These are phyloP conservation scores for Poteriospumella lacustris DNA, from an alignment of 108 stramenopile species.

Conservation along the genomic window DNA sequence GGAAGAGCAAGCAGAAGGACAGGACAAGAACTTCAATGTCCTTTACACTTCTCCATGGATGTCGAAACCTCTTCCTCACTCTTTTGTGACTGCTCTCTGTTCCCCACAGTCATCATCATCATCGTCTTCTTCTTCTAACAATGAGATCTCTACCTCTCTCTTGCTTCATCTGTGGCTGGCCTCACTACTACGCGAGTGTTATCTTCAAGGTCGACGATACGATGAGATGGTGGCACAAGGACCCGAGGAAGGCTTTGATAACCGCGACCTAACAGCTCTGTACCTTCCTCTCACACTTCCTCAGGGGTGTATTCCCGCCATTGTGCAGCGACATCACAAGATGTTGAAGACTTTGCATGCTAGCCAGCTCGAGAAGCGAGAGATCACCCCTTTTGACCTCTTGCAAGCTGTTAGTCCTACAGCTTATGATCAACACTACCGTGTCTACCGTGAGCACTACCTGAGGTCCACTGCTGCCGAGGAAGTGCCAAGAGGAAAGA, in stretches of 20 bases:
- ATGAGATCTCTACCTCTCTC: slow-evolving; percentile 2
- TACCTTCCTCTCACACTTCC: slow-evolving; percentile 6
- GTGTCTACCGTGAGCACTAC: slow-evolving; percentile 6
- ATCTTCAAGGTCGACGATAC: slow-evolving; percentile 7
- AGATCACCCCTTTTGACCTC: slow-evolving; percentile 6
- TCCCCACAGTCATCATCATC: slow-evolving; percentile 6
- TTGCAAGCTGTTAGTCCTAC: slow-evolving; percentile 7
- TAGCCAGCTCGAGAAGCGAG: slow-evolving; percentile 6
- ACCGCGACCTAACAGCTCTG: slow-evolving; percentile 6
- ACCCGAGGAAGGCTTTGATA: slow-evolving; percentile 6
- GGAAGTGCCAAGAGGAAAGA: slow-evolving; percentile 6
- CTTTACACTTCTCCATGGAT: slow-evolving; percentile 7
- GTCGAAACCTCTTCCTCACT: slow-evolving; percentile 6
- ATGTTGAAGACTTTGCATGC: slow-evolving; percentile 7
- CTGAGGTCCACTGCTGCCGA: slow-evolving; percentile 5
- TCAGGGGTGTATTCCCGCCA: slow-evolving; percentile 6
- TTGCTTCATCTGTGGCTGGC: slow-evolving; percentile 6
- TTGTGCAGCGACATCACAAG: slow-evolving; percentile 6
- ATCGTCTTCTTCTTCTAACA: slow-evolving; percentile 2
- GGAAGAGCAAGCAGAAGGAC: slow-evolving; percentile 6
- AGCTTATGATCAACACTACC: slow-evolving; percentile 7
- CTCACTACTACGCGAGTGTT: slow-evolving; percentile 2
- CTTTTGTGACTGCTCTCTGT: slow-evolving; percentile 7
- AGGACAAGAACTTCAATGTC: slow-evolving; percentile 7
- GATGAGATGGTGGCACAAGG: slow-evolving; percentile 6